A percentile compares a stretch with the other conserved stretches of the same genome.
Conservation (phyloP, 208 protist genomes). For the Porcisia deanei region DNA sequence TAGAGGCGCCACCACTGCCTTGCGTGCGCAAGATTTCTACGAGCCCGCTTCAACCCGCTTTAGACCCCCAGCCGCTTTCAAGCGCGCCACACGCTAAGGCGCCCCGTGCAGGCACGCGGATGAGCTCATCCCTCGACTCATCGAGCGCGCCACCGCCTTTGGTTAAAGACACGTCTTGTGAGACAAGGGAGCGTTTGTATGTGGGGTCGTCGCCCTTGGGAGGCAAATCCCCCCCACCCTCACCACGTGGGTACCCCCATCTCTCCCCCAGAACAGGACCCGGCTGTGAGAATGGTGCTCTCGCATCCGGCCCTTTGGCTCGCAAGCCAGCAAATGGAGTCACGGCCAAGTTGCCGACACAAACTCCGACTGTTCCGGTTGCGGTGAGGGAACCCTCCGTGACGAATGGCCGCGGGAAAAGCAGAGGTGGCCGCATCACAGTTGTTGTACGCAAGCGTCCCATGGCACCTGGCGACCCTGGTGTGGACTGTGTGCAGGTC, state of each 20-base stretch:
- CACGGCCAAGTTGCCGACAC: background rate
- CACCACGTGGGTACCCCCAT: background rate
- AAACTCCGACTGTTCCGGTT: background rate
- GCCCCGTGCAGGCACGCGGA: background rate
- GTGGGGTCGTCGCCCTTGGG: background rate
- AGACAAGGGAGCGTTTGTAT: background rate
- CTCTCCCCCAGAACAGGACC: background rate
- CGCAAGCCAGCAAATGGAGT: background rate
- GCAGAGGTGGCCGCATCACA: slow-evolving; percentile 69
- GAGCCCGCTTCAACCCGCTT: background rate
- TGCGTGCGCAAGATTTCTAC: background rate
- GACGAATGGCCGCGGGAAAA: slow-evolving; percentile 8
- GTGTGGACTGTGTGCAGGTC: slow-evolving; percentile 56
- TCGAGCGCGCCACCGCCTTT: background rate
- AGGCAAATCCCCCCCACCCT: background rate
- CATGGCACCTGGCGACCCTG: slow-evolving; percentile 43
- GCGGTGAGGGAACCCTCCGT: background rate
- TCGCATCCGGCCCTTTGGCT: background rate
- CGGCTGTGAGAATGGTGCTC: background rate
- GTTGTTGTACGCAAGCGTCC: slow-evolving; percentile 91
- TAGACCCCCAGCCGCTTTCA: background rate
- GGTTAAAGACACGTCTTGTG: background rate
- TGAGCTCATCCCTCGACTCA: background rate
- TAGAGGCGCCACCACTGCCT: background rate
- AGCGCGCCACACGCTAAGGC: background rate